Conservation (phyloP, 352 stramenopile species). For the Ophiocytium majus region DNA sequence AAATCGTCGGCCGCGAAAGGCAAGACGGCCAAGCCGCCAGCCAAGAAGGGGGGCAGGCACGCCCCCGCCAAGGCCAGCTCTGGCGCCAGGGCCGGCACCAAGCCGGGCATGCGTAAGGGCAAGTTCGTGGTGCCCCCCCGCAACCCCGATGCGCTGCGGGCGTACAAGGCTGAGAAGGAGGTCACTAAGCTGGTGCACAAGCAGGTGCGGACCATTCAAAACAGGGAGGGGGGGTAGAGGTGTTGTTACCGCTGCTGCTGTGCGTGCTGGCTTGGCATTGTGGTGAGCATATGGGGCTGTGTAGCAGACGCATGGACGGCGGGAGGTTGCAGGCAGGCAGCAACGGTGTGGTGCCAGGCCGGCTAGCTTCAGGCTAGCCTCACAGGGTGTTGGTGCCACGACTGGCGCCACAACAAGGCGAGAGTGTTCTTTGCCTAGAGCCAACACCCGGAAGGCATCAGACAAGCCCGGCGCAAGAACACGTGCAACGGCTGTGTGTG, state of each 20-base stretch:
- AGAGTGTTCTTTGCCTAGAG: too few species aligned
- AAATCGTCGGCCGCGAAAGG: slow-evolving; percentile 15
- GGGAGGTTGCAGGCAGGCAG: not conserved
- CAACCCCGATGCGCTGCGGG: slow-evolving; percentile 14
- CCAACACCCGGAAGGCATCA: too few species aligned
- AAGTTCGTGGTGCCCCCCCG: not conserved
- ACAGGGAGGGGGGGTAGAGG: not conserved
- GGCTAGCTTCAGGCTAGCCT: not conserved
- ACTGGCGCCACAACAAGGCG: too few species aligned
- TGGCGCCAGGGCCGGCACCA: not conserved
- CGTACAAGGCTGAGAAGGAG: not conserved
- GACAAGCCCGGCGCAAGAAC: too few species aligned
- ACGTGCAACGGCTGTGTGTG: too few species aligned
- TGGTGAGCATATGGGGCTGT: not conserved
- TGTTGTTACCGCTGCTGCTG: not conserved
- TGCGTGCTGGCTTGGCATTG: not conserved
- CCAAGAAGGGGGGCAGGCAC: not conserved
- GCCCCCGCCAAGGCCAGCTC: not conserved
- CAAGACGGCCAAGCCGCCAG: not conserved
- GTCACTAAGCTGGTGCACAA: slow-evolving; percentile 23
- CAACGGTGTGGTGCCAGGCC: not conserved
- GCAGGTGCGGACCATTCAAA: slow-evolving; percentile 8
- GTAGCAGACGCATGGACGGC: not conserved
- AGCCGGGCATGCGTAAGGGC: slow-evolving; percentile 13
- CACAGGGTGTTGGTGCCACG: too few species aligned